Base-by-base conservation (phyloP, 2,329 filamentous ascomycete genomes). In the Fusarium sarcochroum region DNA sequence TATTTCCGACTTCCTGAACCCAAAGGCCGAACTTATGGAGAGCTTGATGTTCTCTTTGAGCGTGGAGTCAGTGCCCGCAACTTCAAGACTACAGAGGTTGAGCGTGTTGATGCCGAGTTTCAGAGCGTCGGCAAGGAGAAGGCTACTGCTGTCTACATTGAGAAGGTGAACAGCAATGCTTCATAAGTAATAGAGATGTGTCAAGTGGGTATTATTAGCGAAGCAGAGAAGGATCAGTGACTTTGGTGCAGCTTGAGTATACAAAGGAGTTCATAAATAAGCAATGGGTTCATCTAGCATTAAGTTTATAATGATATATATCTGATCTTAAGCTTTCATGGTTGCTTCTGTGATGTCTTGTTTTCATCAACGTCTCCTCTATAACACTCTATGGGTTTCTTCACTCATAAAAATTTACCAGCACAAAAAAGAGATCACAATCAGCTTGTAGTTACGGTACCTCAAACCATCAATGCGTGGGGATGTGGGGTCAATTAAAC, bases 31-130 rank as follows among this genome's bases (percentile, higher is more conserved):
- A 86, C 84, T 0, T 84, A 85, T 51, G 85, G 82, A 37, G 87
- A 89, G 75, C 79, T 89, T 3, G 86, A 89, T 51, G 75, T 84
- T 13, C 75, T 89, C 61, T 89, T 89, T 69, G 83, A 86, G 66
- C 74, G 78, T 23, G 69, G 74, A 11, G 73, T 83, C 11, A 73
- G 79, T 21, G 81, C 84, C 2, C 76, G 82, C 62, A 80, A 81
- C 59, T 85, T 83, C 52, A 73, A 72, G 58, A 70, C 64, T 7
- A 76, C 78, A 0, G 47, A 70, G n/a, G 68, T 81, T 30, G 76
- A 75, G 52, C 49, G 69, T 3, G 7, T 79, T 7, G 75, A 76
- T 52, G 68, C 65, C 2, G 48, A 59, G 25, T 51, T 63, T 18
- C 56, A 63, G 6, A 32, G 34, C 8, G 53, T 42, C 5, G 53